phyloP scores from a whole-genome alignment of 768 basidiomycete genomes.

The Kwoniella dendrophila region DNA sequence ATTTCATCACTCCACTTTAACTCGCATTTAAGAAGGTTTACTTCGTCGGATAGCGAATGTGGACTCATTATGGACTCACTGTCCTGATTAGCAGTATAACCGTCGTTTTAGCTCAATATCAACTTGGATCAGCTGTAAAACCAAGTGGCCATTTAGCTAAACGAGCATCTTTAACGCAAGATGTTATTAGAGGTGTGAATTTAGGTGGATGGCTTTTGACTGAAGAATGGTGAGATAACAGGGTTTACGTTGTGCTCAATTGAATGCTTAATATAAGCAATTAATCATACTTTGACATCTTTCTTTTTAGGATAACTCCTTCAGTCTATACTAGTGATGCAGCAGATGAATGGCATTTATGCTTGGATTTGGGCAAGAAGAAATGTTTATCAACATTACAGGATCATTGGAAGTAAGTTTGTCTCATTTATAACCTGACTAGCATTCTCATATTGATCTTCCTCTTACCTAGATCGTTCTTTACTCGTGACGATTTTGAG shows the following conservation, averaged over 20 bases:
- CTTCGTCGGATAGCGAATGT: too few species aligned
- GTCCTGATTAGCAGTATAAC: neutral
- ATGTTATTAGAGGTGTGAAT: slow-evolving; percentile 50
- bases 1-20: too few species aligned
- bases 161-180: neutral
- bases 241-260: too few species aligned
- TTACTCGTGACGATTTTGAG: slow-evolving; percentile 35
- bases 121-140: neutral
- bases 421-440: slow-evolving; percentile 1
- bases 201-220: slow-evolving; percentile 51
- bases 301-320: slow-evolving; percentile 45
- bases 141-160: neutral
- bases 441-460: neutral
- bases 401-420: slow-evolving; percentile 39
- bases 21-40: too few species aligned
- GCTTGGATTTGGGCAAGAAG: slow-evolving; percentile 34
- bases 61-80: slow-evolving; percentile 4
- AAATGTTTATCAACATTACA: slow-evolving; percentile 31
- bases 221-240: slow-evolving; percentile 38
- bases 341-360: slow-evolving; percentile 47
- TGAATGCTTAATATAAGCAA: neutral
- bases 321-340: slow-evolving; percentile 40
- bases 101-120: neutral
- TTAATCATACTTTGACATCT: neutral
- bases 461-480: slow-evolving; percentile 31